Conservation (phyloP, 441 rosid species). For the Sinapis alba region DNA sequence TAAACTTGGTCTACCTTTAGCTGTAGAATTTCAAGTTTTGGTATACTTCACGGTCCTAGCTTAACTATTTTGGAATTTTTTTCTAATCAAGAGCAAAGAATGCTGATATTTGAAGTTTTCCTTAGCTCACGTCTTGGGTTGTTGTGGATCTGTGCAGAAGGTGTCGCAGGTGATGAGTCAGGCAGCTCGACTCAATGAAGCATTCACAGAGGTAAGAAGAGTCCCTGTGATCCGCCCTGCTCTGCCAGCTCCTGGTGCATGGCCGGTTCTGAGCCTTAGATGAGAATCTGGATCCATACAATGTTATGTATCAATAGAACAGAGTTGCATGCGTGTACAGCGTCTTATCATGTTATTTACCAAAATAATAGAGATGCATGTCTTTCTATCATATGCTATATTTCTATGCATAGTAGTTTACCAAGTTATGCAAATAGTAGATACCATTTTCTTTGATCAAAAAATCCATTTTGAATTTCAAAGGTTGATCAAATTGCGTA, state of each 20-base stretch:
- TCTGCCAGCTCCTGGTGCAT: slow-evolving; percentile 63
- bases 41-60: not conserved
- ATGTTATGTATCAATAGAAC: not conserved
- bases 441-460: slow-evolving; percentile 61
- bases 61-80: not conserved
- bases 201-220: slow-evolving; percentile 78
- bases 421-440: slow-evolving; percentile 36
- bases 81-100: not conserved
- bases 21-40: not conserved
- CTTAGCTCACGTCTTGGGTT: slow-evolving; percentile 1
- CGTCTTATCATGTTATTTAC: slow-evolving; percentile 18
- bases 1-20: not conserved
- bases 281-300: slow-evolving; percentile 36
- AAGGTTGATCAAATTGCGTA: slow-evolving; percentile 13
- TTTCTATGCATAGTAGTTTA: slow-evolving; percentile 16
- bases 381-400: not conserved
- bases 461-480: slow-evolving; percentile 16
- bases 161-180: slow-evolving; percentile 71
- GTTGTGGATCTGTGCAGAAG: slow-evolving; percentile 30
- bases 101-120: not conserved
- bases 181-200: slow-evolving; percentile 82
- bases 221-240: slow-evolving; percentile 80
- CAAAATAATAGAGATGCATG: not conserved
- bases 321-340: not conserved
- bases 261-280: slow-evolving; percentile 84